These are phyloP conservation scores for Suhomyces kunorum DNA, from an alignment of 1,139 yeast genomes.

Conservation along the genomic window DNA sequence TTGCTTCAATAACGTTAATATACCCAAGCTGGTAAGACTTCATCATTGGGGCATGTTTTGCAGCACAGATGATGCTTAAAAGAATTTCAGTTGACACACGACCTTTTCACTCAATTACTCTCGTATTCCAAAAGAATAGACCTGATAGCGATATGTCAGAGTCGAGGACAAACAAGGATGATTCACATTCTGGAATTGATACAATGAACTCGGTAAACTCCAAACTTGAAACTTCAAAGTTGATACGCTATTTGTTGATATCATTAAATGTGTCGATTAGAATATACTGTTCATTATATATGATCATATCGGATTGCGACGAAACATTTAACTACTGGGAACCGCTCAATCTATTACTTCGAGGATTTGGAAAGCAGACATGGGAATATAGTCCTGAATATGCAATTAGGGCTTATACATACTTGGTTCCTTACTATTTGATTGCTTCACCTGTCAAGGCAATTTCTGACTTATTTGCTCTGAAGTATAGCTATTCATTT, in stretches of 20 bases:
- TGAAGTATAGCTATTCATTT: conserved; percentile 23
- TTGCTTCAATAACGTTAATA: too few relatives aligned
- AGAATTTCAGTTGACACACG: too few relatives aligned
- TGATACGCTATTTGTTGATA: conserved; percentile 15
- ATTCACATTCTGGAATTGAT: too few relatives aligned
- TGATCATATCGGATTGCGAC: conserved; percentile 84
- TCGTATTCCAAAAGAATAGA: not conserved
- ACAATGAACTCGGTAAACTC: not conserved
- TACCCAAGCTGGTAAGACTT: too few relatives aligned
- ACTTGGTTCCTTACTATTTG: conserved; percentile 55
- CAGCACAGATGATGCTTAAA: too few relatives aligned
- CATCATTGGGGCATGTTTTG: too few relatives aligned
- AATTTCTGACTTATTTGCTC: conserved; percentile 11
- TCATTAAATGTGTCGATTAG: conserved; percentile 39
- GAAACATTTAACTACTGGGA: conserved; percentile 85
- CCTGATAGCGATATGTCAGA: not conserved
- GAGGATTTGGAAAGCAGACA: conserved; percentile 89
- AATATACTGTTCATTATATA: conserved; percentile 49
- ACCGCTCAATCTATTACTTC: conserved; percentile 73
- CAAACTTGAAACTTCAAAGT: not conserved
- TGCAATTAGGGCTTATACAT: conserved; percentile 86
- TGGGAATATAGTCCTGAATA: conserved; percentile 96
- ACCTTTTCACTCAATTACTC: not conserved
- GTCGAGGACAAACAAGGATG: not conserved
- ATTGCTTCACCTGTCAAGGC: conserved; percentile 39